phyloP scores from a whole-genome alignment of 202 grass and related monocot genomes.

The Saccharum hybrid region DNA sequence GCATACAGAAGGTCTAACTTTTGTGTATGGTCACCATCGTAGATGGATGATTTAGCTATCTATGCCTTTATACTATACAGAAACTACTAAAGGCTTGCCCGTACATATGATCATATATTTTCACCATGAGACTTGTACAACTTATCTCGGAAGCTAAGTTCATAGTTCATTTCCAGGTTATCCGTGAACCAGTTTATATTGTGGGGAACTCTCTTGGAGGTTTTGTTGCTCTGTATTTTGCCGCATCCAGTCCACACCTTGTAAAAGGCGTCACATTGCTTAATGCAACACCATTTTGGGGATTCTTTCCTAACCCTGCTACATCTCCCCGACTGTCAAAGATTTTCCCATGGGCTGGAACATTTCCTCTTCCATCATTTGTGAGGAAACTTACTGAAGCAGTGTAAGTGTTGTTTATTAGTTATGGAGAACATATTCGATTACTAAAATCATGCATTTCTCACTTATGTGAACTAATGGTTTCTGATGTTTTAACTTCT shows the following conservation, averaged over 20 bases:
- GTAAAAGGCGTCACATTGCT: constrained; percentile 93
- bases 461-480: not conserved
- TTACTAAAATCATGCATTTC: constrained; percentile 4
- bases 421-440: not conserved
- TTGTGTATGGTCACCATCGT: not conserved
- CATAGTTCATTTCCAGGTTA: constrained; percentile 66
- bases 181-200: constrained; percentile 91
- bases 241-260: constrained; percentile 73
- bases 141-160: constrained; percentile 24
- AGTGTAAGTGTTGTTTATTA: constrained; percentile 61
- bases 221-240: constrained; percentile 80
- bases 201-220: constrained; percentile 98
- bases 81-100: not conserved
- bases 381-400: constrained; percentile 81
- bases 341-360: constrained; percentile 87
- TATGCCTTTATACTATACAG: not conserved
- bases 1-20: not conserved
- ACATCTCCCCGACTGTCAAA: constrained; percentile 82
- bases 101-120: not conserved
- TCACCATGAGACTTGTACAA: not conserved
- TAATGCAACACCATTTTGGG: constrained; percentile 98
- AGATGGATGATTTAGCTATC: constrained; percentile 7
- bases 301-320: constrained; percentile 87
- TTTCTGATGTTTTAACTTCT: not conserved
- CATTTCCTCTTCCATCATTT: constrained; percentile 86